Evolutionary conservation across 2,329 filamentous ascomycete species (phyloP).

Genomic region (Paraconiothyrium sp.): DNA sequence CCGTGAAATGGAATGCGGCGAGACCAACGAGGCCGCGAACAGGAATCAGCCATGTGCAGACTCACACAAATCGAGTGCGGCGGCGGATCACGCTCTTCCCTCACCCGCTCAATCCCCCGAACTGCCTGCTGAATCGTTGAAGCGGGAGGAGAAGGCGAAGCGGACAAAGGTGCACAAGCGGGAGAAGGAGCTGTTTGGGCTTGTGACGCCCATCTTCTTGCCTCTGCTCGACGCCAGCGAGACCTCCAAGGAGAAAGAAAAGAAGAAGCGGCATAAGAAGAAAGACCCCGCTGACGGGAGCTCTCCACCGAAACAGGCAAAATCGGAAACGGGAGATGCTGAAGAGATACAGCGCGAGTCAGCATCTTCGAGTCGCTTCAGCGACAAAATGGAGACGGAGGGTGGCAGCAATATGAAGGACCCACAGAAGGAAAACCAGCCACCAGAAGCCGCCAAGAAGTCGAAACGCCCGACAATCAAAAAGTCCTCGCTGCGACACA

Average conservation of each 20-base stretch:
- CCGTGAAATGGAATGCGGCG: conserved; percentile 41
- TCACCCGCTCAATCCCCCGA: conserved; percentile 17
- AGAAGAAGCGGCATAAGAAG: conserved; percentile 31
- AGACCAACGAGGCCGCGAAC: conserved; percentile 22
- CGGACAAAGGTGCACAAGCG: conserved; percentile 50
- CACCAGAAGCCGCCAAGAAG: conserved; percentile 33
- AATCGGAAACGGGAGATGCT: conserved; percentile 31
- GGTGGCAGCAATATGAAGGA: conserved; percentile 17
- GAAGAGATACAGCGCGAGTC: conserved; percentile 32
- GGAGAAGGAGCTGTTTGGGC: conserved; percentile 48
- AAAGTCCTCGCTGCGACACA: conserved; percentile 45
- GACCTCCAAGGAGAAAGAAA: conserved; percentile 32
- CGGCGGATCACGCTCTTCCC: conserved; percentile 11
- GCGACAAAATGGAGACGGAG: conserved; percentile 26
- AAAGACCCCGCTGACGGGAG: conserved; percentile 21
- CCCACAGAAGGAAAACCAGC: conserved; percentile 23
- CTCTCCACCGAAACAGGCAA: conserved; percentile 20
- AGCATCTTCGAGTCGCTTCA: conserved; percentile 27
- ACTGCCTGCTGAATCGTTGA: conserved; percentile 21
- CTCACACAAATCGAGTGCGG: conserved; percentile 1
- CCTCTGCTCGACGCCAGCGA: conserved; percentile 47
- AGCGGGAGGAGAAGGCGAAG: conserved; percentile 39
- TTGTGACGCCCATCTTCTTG: conserved; percentile 49
- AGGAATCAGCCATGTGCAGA: background rate
- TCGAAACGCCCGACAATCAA: conserved; percentile 38